phyloP scores from a whole-genome alignment of 768 basidiomycete species.

The Sutorius australiensis region DNA sequence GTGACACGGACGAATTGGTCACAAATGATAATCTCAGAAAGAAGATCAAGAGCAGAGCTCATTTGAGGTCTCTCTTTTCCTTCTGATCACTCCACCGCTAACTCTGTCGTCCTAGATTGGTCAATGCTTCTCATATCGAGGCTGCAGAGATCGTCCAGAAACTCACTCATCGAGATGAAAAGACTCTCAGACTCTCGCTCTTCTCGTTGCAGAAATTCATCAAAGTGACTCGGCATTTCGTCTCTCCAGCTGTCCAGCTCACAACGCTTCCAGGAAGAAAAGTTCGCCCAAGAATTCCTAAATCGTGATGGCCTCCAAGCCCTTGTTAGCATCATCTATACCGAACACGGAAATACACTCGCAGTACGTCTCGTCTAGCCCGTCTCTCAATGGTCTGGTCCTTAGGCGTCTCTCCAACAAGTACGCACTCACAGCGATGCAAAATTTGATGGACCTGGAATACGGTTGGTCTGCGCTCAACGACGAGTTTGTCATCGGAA shows the following conservation, averaged over 20 bases:
- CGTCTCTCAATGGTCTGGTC: not conserved
- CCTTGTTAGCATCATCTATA: constrained; percentile 65
- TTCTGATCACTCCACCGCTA: not conserved
- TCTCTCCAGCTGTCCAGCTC: not conserved
- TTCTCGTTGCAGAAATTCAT: constrained; percentile 81
- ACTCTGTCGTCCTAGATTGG: constrained; percentile 49
- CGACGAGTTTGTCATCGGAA: constrained; percentile 66
- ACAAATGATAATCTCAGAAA: constrained; percentile 83
- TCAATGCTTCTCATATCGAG: constrained; percentile 75
- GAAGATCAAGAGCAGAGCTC: constrained; percentile 74
- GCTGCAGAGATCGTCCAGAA: constrained; percentile 74
- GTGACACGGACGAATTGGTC: constrained; percentile 73
- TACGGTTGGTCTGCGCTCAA: constrained; percentile 79
- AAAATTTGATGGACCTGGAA: constrained; percentile 83
- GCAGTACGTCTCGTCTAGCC: constrained; percentile 49
- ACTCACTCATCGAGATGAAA: constrained; percentile 56
- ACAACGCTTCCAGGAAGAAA: constrained; percentile 60
- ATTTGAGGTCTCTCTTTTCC: constrained; percentile 59
- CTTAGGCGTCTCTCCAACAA: constrained; percentile 29
- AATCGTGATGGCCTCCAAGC: constrained; percentile 65
- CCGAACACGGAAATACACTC: constrained; percentile 74
- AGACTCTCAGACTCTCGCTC: constrained; percentile 59
- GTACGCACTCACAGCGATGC: constrained; percentile 84
- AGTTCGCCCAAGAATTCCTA: constrained; percentile 78
- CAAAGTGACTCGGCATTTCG: constrained; percentile 43